Evolutionary conservation across 208 protist genomes (phyloP), one percentile per base, ranked within the genome.

Genomic region (Kentomonas sorsogonicus): DNA sequence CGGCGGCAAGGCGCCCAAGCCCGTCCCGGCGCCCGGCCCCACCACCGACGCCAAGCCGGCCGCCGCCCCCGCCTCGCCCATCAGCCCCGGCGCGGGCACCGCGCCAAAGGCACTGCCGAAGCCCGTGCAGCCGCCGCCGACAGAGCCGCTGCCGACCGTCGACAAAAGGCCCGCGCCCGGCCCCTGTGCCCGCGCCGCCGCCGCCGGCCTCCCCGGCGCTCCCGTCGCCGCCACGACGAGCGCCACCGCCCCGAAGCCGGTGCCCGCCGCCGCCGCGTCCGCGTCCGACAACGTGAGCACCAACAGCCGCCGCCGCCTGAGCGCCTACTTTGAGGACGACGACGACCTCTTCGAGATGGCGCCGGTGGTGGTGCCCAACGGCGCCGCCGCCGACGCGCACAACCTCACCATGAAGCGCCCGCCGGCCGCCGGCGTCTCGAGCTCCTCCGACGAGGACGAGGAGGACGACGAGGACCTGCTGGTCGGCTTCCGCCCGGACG

Each of bases 401-500:
- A 23, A 6, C 27, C 25, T 36, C n/a, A 30, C 33, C 15, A 29
- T 25, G 11, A 9, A 13, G 5, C 50, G 46, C 36, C 1, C 52
- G 13, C 33, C 18, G 6, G 11, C 33, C 1, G 26, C 50, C 5
- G 6, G 7, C 34, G 53, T 40, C n/a, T 53, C 33, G 46, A 46
- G 4, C 38, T 46, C 53, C 25, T 52, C 65, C 22, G 59, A 56
- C 7, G 54, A 70, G 2, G 62, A 71, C 0, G 64, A 75, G n/a
- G 61, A 69, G 41, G 65, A 74, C 2, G 53, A 74, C 11, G 65
- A 72, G 16, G 55, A 40, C n/a, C 39, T 74, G 26, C 58, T 79
- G 20, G 62, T 67, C 29, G 72, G 72, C 45, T 84, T 84, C 63
- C 60, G 59, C 30, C 77, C 77, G 10, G 40, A 52, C 13, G 61